Evolutionary conservation across 257 asterid genomes (phyloP).

Genomic region (Thymus quinquecostatus): DNA sequence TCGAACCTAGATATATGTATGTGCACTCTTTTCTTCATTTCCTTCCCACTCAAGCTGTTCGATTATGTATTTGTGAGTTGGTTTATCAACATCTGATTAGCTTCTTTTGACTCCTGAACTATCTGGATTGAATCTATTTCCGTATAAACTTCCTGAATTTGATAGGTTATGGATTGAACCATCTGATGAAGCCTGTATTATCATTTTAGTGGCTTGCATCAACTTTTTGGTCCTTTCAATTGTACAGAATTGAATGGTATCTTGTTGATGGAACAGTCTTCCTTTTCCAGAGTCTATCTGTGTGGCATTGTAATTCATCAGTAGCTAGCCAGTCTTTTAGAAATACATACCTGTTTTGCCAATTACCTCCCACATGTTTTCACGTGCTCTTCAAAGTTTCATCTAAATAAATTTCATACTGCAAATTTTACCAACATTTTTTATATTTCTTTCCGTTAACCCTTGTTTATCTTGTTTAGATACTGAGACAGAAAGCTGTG

Average conservation of each 20-base stretch:
- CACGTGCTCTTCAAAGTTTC: neutral
- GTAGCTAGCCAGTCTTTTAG: neutral
- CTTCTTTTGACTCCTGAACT: slow-evolving; percentile 3
- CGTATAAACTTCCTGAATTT: neutral
- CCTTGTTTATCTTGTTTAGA: slow-evolving; percentile 49
- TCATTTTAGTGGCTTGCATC: slow-evolving; percentile 5
- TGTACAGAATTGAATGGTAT: neutral
- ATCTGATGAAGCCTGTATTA: neutral
- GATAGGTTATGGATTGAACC: neutral
- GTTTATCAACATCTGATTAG: slow-evolving; percentile 5
- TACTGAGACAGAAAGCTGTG: slow-evolving; percentile 67
- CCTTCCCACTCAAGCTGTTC: slow-evolving; percentile 4
- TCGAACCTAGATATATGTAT: slow-evolving; percentile 2
- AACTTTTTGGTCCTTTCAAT: neutral
- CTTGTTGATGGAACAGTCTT: neutral
- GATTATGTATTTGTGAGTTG: neutral
- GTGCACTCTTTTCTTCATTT: neutral
- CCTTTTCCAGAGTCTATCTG: neutral
- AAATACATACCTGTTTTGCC: neutral
- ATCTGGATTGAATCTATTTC: neutral
- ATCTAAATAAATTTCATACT: neutral
- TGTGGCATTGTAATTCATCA: neutral
- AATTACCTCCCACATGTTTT: neutral
- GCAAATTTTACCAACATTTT: neutral
- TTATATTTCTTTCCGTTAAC: neutral